A percentile compares a stretch with the other conserved stretches of the same genome.
phyloP scores from a whole-genome alignment of 805 yeast species.

The Schwanniomyces yamadae region DNA sequence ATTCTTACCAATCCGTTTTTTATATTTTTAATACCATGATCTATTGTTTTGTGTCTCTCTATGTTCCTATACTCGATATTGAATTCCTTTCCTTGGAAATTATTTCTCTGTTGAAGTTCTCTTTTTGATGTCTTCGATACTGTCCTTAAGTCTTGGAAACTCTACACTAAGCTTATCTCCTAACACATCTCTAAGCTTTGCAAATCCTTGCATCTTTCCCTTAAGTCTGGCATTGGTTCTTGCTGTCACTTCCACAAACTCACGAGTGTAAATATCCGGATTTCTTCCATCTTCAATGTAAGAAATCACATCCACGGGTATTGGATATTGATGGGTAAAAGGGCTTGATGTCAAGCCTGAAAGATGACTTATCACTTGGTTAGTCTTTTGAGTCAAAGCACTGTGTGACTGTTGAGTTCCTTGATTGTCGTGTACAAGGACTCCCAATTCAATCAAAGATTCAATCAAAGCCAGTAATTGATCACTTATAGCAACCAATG shows the following conservation, averaged over 20 bases:
- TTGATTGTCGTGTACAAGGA: slow-evolving; percentile 88
- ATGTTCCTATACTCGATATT: no score
- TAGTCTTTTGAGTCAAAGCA: slow-evolving; percentile 41
- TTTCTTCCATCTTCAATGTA: slow-evolving; percentile 96
- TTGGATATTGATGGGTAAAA: slow-evolving; percentile 38
- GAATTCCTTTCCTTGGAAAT: no score
- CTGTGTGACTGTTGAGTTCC: slow-evolving; percentile 77
- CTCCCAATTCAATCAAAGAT: slow-evolving; percentile 84
- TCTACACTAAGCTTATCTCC: slow-evolving; percentile 70
- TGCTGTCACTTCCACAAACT: slow-evolving; percentile 91
- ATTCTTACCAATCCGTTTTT: no score
- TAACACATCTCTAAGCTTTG: slow-evolving; percentile 59
- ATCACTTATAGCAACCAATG: slow-evolving; percentile 28
- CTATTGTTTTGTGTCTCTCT: no score
- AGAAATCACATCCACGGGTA: slow-evolving; percentile 83
- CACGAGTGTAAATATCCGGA: slow-evolving; percentile 96
- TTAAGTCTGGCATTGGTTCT: slow-evolving; percentile 83
- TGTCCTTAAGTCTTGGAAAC: slow-evolving; percentile 69
- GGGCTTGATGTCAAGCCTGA: slow-evolving; percentile 33
- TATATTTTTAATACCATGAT: no score
- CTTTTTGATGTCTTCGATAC: slow-evolving; percentile 55
- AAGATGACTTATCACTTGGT: slow-evolving; percentile 41
- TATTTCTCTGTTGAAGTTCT: slow-evolving; percentile 35
- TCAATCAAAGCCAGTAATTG: slow-evolving; percentile 47
- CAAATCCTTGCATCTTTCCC: slow-evolving; percentile 77